Conservation (phyloP, 2,329 filamentous ascomycete genomes). For the Fusarium azukiicola region DNA sequence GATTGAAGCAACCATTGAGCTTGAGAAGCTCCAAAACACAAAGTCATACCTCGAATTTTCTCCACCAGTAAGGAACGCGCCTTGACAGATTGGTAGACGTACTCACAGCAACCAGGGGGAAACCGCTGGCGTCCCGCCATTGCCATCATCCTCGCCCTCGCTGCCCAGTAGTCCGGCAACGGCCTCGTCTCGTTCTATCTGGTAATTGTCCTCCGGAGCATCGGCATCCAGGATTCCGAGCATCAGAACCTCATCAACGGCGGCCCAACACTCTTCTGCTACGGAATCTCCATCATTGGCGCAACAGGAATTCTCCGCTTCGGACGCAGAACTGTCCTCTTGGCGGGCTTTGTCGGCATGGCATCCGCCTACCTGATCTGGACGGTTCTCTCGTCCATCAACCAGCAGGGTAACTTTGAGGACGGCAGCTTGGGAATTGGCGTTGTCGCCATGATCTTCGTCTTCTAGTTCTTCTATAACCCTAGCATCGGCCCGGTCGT, state of each 20-base stretch:
- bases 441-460: slow-evolving; percentile 29
- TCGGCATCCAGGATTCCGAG: slow-evolving; percentile 19
- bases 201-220: slow-evolving; percentile 7
- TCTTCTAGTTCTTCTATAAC: slow-evolving; percentile 28
- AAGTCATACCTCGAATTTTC: slow-evolving; percentile 15
- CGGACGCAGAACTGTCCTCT: slow-evolving; percentile 13
- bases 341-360: not conserved
- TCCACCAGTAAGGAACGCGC: not conserved
- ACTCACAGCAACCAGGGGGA: not conserved
- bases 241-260: slow-evolving; percentile 28
- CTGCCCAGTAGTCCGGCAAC: slow-evolving; percentile 24
- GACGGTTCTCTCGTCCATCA: slow-evolving; percentile 21
- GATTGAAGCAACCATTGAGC: slow-evolving; percentile 24
- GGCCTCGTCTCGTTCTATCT: slow-evolving; percentile 25
- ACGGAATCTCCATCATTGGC: not conserved
- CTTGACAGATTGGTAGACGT: not conserved
- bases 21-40: slow-evolving; percentile 13
- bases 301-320: not conserved
- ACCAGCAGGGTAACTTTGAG: slow-evolving; percentile 18
- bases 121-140: slow-evolving; percentile 21
- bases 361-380: slow-evolving; percentile 12
- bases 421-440: slow-evolving; percentile 1
- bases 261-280: slow-evolving; percentile 5
- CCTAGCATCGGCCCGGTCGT: slow-evolving; percentile 15
- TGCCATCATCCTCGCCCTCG: slow-evolving; percentile 15